Base-by-base conservation (phyloP, 2,329 filamentous ascomycete genomes). In the Westerdykella sp. region DNA sequence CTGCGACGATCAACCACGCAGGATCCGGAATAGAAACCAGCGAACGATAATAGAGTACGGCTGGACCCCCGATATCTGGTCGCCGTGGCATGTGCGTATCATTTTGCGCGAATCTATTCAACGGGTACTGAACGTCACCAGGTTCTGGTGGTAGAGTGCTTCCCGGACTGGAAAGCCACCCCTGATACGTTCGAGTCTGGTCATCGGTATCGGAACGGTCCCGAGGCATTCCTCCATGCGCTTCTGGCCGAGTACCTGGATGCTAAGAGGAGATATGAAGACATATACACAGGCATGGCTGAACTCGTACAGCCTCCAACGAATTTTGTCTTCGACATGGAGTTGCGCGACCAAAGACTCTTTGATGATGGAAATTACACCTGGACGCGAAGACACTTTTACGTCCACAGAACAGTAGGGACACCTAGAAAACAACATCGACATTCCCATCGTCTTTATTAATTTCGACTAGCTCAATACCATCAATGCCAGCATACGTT, bases 291-390 rank as follows among this genome's bases (percentile, higher is more conserved):
- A 45, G 67, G 69, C 22, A 80, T 83, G 37, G 76, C 74, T 4
- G 73, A 75, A 45, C 69, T 83, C 41, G 76, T 82, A 32, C 80
- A 77, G 0, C 79, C 79, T 9, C 74, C 77, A 1, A 68, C 77
- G 4, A 69, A 77, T 23, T 81, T 81, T 57, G 77, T 83, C 61
- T 83, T 82, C 51, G 69, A 80, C 47, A 67, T 69, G 30, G 68
- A 71, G 15, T 62, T 80, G 4, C 70, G 79, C 11, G 78, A 80
- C 59, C 73, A 74, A 49, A 69, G 81, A 0, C 68, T 81, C 1
- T 82, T 82, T 50, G 79, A 83, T 56, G 79, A 82, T 54, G 70
- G 72, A 41, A 63, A 77, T 43, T 81, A 80, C 52, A 81, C 78
- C 1, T 81, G 78, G 63, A 79, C 77, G 13, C 69, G 77, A 0